Evolutionary conservation across 768 basidiomycete species (phyloP).

Genomic region (Agrocybe pediades): DNA sequence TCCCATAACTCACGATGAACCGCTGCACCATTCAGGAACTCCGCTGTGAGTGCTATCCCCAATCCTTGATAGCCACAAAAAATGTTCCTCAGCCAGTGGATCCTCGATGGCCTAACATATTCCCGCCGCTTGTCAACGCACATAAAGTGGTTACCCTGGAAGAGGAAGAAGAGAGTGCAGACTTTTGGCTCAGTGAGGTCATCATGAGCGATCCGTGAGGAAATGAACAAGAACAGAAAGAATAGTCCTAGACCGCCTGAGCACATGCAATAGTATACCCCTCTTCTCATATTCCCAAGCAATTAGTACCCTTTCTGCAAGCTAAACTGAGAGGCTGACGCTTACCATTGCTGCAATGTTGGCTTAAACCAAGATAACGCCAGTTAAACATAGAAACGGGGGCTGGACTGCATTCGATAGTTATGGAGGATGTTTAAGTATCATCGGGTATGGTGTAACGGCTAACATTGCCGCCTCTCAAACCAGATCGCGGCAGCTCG

Average conservation of each 20-base stretch:
- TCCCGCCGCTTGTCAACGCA: neutral
- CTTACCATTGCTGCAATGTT: too few species aligned
- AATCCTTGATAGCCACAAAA: neutral
- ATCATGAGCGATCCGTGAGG: neutral
- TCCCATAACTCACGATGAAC: too few species aligned
- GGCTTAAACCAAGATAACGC: too few species aligned
- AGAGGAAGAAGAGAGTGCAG: neutral
- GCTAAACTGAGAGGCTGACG: too few species aligned
- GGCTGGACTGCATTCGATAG: too few species aligned
- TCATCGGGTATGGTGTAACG: constrained; percentile 66
- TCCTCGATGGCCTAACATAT: neutral
- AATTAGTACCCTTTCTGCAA: too few species aligned
- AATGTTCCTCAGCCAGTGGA: neutral
- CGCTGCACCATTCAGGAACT: neutral
- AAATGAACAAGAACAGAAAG: too few species aligned
- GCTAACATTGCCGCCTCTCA: constrained; percentile 71
- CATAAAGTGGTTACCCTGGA: neutral
- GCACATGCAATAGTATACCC: too few species aligned
- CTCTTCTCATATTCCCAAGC: too few species aligned
- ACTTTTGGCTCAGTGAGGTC: neutral
- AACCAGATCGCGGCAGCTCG: constrained; percentile 47
- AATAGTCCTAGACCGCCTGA: too few species aligned
- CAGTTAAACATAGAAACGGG: too few species aligned
- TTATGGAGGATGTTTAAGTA: too few species aligned
- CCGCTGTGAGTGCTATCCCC: neutral